These are phyloP conservation scores for Leccinellum rugosiceps DNA, from an alignment of 768 basidiomycete species.

Conservation along the genomic window DNA sequence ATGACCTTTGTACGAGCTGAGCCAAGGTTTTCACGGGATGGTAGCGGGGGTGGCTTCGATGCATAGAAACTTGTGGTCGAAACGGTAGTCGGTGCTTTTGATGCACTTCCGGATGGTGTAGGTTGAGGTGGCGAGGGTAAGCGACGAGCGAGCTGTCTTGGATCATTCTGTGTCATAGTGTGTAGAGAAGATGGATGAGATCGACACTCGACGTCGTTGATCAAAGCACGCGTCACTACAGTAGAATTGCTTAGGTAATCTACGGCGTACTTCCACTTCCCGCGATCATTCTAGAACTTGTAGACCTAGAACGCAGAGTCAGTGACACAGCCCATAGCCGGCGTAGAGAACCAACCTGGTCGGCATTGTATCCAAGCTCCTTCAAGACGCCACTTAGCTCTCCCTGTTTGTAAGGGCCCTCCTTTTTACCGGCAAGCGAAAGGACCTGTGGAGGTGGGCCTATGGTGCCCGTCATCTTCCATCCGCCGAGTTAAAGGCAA, in stretches of 20 bases:
- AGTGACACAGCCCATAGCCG: too few relatives aligned
- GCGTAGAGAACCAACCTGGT: constrained; percentile 58
- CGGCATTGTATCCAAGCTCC: constrained; percentile 79
- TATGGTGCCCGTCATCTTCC: constrained; percentile 2
- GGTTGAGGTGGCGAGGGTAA: constrained; percentile 43
- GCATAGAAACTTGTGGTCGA: constrained; percentile 28
- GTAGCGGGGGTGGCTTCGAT: constrained; percentile 36
- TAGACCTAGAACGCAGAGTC: constrained; percentile 32
- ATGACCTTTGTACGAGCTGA: constrained; percentile 37
- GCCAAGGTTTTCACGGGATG: constrained; percentile 33
- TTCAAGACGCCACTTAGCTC: constrained; percentile 78
- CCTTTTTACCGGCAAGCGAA: constrained; percentile 87
- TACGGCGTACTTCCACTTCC: constrained; percentile 9
- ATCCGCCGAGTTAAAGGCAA: not conserved
- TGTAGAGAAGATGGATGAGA: not conserved
- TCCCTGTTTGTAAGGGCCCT: constrained; percentile 77
- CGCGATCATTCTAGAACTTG: constrained; percentile 34
- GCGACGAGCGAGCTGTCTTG: constrained; percentile 33
- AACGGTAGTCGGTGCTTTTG: constrained; percentile 24
- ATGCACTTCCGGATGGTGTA: constrained; percentile 33
- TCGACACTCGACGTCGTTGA: constrained; percentile 18
- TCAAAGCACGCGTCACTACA: constrained; percentile 26
- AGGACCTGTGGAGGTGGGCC: constrained; percentile 88
- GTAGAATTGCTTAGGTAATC: constrained; percentile 29
- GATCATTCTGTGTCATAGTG: constrained; percentile 49